Percentiles rank a stretch among this genome's conserved stretches.
Evolutionary conservation across 2,329 filamentous ascomycete genomes (phyloP).

Genomic region (Diaporthe destruens): DNA sequence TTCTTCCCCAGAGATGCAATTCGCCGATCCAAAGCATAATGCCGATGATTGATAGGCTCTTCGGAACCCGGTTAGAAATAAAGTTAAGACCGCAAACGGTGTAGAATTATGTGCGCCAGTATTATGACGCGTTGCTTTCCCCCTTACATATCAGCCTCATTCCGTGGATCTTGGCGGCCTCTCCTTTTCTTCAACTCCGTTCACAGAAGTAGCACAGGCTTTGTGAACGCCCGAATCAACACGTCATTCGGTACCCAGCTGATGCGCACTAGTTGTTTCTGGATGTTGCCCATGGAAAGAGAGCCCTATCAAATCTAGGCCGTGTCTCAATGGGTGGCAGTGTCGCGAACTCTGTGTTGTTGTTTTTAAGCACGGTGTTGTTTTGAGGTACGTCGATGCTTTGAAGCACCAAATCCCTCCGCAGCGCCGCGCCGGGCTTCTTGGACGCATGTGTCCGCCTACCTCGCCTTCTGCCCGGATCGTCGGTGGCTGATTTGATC

Average conservation of each 20-base stretch:
- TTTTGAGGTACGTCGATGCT: background rate
- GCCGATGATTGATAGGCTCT: background rate
- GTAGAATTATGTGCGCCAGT: background rate
- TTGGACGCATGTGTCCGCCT: background rate
- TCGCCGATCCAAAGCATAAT: background rate
- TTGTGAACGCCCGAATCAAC: background rate
- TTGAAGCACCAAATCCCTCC: constrained; percentile 13
- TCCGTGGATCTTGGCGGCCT: background rate
- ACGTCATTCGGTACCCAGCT: constrained; percentile 22
- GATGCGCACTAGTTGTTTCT: background rate
- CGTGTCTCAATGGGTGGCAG: background rate
- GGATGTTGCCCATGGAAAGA: background rate
- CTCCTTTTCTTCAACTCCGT: background rate
- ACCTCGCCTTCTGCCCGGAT: background rate
- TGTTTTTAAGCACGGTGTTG: background rate
- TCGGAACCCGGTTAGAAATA: constrained; percentile 16
- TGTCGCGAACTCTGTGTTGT: constrained; percentile 2
- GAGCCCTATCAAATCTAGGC: background rate
- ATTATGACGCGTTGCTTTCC: constrained; percentile 8
- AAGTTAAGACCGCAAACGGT: constrained; percentile 22
- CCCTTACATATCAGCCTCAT: constrained; percentile 34
- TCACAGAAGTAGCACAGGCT: background rate
- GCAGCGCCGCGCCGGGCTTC: constrained; percentile 4
- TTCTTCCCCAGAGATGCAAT: constrained; percentile 12
- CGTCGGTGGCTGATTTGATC: background rate